These are phyloP conservation scores for Zygoascus ofunaensis DNA, from an alignment of 805 yeast genomes.

Conservation along the genomic window DNA sequence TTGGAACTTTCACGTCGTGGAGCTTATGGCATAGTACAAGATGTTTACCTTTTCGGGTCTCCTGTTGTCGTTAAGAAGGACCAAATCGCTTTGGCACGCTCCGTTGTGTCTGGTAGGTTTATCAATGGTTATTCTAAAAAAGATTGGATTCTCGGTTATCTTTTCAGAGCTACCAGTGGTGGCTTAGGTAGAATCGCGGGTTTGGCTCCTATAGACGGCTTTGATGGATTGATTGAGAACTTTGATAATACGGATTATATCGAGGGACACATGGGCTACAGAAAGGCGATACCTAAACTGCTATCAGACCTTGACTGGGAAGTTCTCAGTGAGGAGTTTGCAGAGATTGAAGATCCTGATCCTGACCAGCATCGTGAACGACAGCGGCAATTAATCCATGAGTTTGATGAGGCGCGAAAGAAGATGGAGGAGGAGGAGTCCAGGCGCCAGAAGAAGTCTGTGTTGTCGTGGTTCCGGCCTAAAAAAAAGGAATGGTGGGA, in stretches of 20 bases:
- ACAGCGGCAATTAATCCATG: slow-evolving; percentile 70
- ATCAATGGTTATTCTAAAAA: slow-evolving; percentile 84
- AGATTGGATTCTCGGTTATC: slow-evolving; percentile 94
- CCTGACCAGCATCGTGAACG: slow-evolving; percentile 70
- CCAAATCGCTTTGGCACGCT: slow-evolving; percentile 66
- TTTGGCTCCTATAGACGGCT: slow-evolving; percentile 55
- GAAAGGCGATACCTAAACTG: slow-evolving; percentile 84
- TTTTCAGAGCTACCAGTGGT: slow-evolving; percentile 92
- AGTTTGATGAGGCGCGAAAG: slow-evolving; percentile 77
- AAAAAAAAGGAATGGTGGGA: slow-evolving; percentile 54
- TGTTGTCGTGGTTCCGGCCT: slow-evolving; percentile 38
- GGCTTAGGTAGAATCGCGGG: slow-evolving; percentile 91
- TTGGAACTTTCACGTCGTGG: slow-evolving; percentile 77
- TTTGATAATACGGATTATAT: slow-evolving; percentile 79
- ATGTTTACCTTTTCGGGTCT: slow-evolving; percentile 78
- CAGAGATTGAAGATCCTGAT: slow-evolving; percentile 93
- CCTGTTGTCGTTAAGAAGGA: slow-evolving; percentile 76
- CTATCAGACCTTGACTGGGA: slow-evolving; percentile 64
- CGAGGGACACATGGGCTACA: slow-evolving; percentile 96
- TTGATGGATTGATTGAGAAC: slow-evolving; percentile 54
- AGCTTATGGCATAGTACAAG: slow-evolving; percentile 81
- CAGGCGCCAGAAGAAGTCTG: slow-evolving; percentile 24
- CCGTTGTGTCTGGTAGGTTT: slow-evolving; percentile 83
- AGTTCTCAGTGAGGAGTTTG: slow-evolving; percentile 80
- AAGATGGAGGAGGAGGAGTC: slow-evolving; percentile 33